Evolutionary conservation across 2,329 filamentous ascomycete species (phyloP), one percentile per base, ranked within the genome.

Genomic region (Arthrinium phaeospermum): DNA sequence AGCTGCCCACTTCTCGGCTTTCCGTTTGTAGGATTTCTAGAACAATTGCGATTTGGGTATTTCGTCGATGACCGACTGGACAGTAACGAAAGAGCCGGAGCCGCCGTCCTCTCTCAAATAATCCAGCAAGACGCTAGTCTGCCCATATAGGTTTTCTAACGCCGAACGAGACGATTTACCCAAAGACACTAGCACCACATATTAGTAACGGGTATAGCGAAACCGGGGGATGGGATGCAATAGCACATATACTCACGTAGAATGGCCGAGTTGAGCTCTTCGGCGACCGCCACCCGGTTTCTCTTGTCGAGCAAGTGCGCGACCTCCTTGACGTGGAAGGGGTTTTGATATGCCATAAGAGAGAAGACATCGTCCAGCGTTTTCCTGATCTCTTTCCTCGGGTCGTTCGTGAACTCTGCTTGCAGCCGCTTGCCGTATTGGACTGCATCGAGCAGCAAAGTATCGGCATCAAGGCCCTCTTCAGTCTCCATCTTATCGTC

Each of bases 211-310:
- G 72, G 34, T n/a, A 41, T 24, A 4, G 22, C 3, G 1, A 13
- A 61, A 37, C 13, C 3, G 53, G 53, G 6, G 13, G 13, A 19
- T 7, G 22, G 5, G 5, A 3, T n/a, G 8, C 34, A 44, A 24
- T 22, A n/a, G 22, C 14, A 30, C 12, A 73, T 76, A 71, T 71
- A 87, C 91, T 85, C 85, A 97, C 95, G 91, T 73, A 99, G 82
- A 77, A 99, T 98, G 67, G 94, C 95, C 73, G 94, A 94, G 82
- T 98, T 98, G 72, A 99, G 86, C 81, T 98, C 95, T 84, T 99
- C 96, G 12, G 95, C 95, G 53, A 98, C 94, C 24, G 90, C 87
- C 24, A 91, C 90, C 61, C 96, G 87, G 1, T 94, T 94, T 70
- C 89, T 90, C 51, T 89, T 87, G 77, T 97, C 94, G 72, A 99